phyloP scores from a whole-genome alignment of 495 filamentous ascomycete species.

The Parmelia sp. region DNA sequence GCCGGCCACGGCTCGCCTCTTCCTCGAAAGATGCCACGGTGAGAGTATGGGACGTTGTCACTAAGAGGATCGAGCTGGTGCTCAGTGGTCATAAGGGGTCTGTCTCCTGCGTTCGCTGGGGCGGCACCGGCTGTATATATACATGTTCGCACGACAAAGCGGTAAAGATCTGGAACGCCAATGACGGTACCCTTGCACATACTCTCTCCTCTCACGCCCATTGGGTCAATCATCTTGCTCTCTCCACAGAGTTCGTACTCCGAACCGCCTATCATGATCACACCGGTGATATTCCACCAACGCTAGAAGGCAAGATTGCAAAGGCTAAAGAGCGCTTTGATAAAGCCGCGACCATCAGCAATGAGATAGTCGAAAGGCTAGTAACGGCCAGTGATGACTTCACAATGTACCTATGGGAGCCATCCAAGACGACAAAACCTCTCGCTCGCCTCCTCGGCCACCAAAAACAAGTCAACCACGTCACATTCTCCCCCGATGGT shows the following conservation, averaged over 20 bases:
- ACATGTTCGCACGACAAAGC: slow-evolving; percentile 89
- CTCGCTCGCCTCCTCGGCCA: slow-evolving; percentile 84
- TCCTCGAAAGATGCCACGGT: slow-evolving; percentile 88
- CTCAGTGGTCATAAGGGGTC: slow-evolving; percentile 83
- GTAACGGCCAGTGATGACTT: slow-evolving; percentile 92
- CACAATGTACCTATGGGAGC: slow-evolving; percentile 96
- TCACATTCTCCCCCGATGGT: slow-evolving; percentile 87
- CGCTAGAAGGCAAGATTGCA: slow-evolving; percentile 61
- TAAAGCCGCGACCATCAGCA: slow-evolving; percentile 73
- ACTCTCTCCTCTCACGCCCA: slow-evolving; percentile 79
- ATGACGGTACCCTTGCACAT: slow-evolving; percentile 69
- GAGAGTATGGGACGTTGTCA: slow-evolving; percentile 78
- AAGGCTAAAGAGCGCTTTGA: slow-evolving; percentile 83
- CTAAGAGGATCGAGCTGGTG: slow-evolving; percentile 69
- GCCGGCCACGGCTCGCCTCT: slow-evolving; percentile 73
- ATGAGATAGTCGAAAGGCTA: slow-evolving; percentile 74
- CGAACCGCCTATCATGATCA: slow-evolving; percentile 86
- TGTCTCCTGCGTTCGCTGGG: slow-evolving; percentile 91
- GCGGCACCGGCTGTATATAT: slow-evolving; percentile 80
- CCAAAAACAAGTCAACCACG: slow-evolving; percentile 93
- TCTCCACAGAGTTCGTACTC: slow-evolving; percentile 89
- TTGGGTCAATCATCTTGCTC: slow-evolving; percentile 91
- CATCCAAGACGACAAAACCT: slow-evolving; percentile 69
- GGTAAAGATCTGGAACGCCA: slow-evolving; percentile 84
- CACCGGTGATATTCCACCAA: slow-evolving; percentile 59